A percentile compares a stretch with the other conserved stretches of the same genome.
Conservation (phyloP, 495 filamentous ascomycete species). For the Podospora appendiculata region DNA sequence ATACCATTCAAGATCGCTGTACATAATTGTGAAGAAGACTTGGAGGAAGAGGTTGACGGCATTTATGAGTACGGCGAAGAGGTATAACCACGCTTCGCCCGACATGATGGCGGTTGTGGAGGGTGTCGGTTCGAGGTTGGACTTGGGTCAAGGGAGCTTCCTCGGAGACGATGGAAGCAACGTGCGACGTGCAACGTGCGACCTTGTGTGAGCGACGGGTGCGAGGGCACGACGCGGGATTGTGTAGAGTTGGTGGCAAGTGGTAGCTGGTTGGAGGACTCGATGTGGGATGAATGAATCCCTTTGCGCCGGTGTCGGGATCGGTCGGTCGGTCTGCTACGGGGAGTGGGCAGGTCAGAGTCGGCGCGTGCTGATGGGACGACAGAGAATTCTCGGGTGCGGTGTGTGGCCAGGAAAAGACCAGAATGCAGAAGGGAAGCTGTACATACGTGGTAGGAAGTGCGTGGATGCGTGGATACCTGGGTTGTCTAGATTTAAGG, state of each 20-base stretch:
- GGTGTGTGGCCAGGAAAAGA: neutral
- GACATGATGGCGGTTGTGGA: slow-evolving; percentile 64
- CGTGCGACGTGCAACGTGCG: neutral
- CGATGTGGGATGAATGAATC: neutral
- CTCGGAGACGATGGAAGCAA: neutral
- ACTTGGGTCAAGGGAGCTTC: neutral
- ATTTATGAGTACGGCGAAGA: slow-evolving; percentile 97
- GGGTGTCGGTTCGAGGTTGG: neutral
- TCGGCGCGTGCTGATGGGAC: neutral
- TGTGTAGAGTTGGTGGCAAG: neutral
- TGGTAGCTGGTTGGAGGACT: neutral
- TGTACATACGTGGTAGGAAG: slow-evolving; percentile 15
- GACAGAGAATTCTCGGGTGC: neutral
- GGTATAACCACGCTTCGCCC: slow-evolving; percentile 98
- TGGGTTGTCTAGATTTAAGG: slow-evolving; percentile 8
- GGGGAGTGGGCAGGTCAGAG: neutral
- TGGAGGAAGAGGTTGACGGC: slow-evolving; percentile 99
- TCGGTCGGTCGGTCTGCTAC: neutral
- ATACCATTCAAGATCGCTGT: slow-evolving; percentile 96
- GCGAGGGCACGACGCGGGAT: neutral
- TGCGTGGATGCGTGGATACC: slow-evolving; percentile 10
- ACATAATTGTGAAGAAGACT: slow-evolving; percentile 99
- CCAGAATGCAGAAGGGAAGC: slow-evolving; percentile 7
- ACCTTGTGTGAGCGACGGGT: neutral
- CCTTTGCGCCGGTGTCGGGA: slow-evolving; percentile 3